Evolutionary conservation across 768 basidiomycete genomes (phyloP), one percentile per base, ranked within the genome.

Genomic region (Lyophyllum decastes): DNA sequence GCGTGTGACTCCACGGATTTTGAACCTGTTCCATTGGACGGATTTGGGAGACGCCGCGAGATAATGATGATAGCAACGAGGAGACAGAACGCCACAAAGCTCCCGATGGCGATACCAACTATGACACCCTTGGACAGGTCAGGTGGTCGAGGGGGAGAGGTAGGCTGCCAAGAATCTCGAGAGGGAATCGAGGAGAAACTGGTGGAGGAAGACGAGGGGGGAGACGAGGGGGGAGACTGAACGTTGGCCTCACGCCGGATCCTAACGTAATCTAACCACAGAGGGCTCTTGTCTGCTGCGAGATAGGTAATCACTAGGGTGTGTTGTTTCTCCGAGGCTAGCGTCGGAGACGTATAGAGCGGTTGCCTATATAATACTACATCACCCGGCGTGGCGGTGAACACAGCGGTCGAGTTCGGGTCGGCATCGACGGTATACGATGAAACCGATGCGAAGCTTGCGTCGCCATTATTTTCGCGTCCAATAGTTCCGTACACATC

Each of bases 401-500:
- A 56, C 21, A 7, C 2, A 6, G 47, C 33, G 27, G 46, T 49
- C 10, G 50, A 1, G 26, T 41, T 52, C 25, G 14, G 2, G 19
- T 59, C 30, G 12, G 19, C 19, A 34, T 60, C 59, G 17, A 60
- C 34, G 0, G 50, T 52, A 33, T 60, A 56, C 14, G 59, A 47
- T 10, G 59, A 52, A 6, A 24, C 49, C 4, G 61, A 19, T 1
- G 61, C 61, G 16, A 57, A 59, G 27, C 22, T 51, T 12, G 46
- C 1, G 26, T 49, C 38, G 21, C 57, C 61, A 11, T 33, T 33
- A 16, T 46, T 48, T 41, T 59, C 54, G 16, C 7, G 26, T 22
- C 61, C 54, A 19, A 57, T 59, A 5, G 58, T 59, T 24, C 61
- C 61, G 47, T 60, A 57, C 9, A 62, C 61, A 16, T 59, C 47